Evolutionary conservation across 441 rosid genomes (phyloP).

Genomic region (Geranium incanum): DNA sequence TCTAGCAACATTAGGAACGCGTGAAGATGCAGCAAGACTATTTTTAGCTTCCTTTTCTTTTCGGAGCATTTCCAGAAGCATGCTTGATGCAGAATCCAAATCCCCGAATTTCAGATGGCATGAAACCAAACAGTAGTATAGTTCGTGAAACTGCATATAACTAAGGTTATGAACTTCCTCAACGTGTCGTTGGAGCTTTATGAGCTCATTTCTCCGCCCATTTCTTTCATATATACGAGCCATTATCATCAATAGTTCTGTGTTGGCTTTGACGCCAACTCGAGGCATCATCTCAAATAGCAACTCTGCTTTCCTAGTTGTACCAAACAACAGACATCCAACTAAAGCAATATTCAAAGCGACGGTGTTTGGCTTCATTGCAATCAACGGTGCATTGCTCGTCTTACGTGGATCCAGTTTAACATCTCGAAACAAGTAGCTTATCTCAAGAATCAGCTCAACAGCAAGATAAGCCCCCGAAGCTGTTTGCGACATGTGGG

Average conservation of each 20-base stretch:
- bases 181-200: slow-evolving; percentile 72
- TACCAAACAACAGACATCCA: slow-evolving; percentile 69
- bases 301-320: slow-evolving; percentile 78
- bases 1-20: slow-evolving; percentile 24
- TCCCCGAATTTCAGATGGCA: slow-evolving; percentile 83
- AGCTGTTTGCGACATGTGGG: slow-evolving; percentile 56
- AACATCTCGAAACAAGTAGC: slow-evolving; percentile 62
- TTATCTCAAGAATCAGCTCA: slow-evolving; percentile 79
- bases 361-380: slow-evolving; percentile 73
- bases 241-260: slow-evolving; percentile 54
- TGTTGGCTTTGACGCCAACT: slow-evolving; percentile 50
- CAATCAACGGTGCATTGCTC: slow-evolving; percentile 63
- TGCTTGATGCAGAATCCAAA: slow-evolving; percentile 62
- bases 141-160: slow-evolving; percentile 65
- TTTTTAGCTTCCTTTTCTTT: slow-evolving; percentile 67
- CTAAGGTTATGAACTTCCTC: slow-evolving; percentile 60
- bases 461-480: slow-evolving; percentile 80
- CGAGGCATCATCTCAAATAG: slow-evolving; percentile 76
- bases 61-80: slow-evolving; percentile 80
- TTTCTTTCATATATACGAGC: slow-evolving; percentile 85
- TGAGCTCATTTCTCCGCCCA: slow-evolving; percentile 71
- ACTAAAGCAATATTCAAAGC: slow-evolving; percentile 66
- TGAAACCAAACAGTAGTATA: slow-evolving; percentile 59
- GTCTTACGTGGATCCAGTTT: slow-evolving; percentile 79
- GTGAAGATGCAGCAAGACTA: slow-evolving; percentile 53